phyloP scores from a whole-genome alignment of 257 asterid genomes.

The Nemophila menziesii region DNA sequence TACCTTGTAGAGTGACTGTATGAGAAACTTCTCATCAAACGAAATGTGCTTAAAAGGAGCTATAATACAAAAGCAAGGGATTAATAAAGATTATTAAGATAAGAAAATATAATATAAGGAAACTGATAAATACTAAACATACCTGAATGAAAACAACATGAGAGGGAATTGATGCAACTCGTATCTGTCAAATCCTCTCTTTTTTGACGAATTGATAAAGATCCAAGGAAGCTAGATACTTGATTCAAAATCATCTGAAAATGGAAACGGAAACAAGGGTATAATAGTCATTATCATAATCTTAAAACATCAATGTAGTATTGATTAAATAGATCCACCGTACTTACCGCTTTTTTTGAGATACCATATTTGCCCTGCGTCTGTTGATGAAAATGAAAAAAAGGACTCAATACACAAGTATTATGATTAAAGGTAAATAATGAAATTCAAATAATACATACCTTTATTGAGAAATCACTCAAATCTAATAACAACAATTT shows the following conservation, averaged over 20 bases:
- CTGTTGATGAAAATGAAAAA: slow-evolving; percentile 27
- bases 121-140: not conserved
- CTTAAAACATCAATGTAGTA: no score
- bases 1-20: slow-evolving; percentile 91
- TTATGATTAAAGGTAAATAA: slow-evolving; percentile 37
- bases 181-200: slow-evolving; percentile 69
- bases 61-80: slow-evolving; percentile 21
- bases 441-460: no score
- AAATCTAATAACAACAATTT: no score
- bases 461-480: no score
- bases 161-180: slow-evolving; percentile 55
- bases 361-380: slow-evolving; percentile 74
- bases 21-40: slow-evolving; percentile 65
- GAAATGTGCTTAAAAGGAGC: slow-evolving; percentile 49
- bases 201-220: slow-evolving; percentile 48
- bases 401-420: slow-evolving; percentile 33
- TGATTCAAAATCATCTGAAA: slow-evolving; percentile 46
- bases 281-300: slow-evolving; percentile 6
- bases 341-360: slow-evolving; percentile 49
- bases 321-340: not conserved
- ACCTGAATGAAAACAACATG: slow-evolving; percentile 65
- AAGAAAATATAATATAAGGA: not conserved
- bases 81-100: not conserved
- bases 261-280: slow-evolving; percentile 25
- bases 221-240: slow-evolving; percentile 58